Conservation (phyloP, 176 grass and related monocot genomes). For the Avena eriantha region DNA sequence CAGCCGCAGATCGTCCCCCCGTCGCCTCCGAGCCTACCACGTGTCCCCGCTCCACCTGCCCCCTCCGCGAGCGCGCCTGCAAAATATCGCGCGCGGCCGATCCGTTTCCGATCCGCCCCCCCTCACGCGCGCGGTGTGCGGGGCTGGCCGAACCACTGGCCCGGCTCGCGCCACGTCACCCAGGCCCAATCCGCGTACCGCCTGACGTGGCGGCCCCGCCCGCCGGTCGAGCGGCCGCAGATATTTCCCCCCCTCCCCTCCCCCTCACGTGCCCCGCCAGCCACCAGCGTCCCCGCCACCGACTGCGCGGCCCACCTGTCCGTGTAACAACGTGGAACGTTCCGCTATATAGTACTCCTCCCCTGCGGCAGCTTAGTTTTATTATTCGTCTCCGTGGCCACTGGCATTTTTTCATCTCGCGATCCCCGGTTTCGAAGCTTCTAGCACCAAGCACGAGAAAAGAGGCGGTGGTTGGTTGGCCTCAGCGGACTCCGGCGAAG, state of each 20-base stretch:
- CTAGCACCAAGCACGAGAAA: background rate
- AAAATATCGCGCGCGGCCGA: constrained; percentile 46
- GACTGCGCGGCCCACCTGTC: constrained; percentile 42
- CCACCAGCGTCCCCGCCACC: no score
- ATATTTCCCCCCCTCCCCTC: constrained; percentile 40
- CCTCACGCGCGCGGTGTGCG: background rate
- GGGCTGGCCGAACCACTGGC: constrained; percentile 47
- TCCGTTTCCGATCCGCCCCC: background rate
- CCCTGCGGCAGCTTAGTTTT: background rate
- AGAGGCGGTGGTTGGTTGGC: background rate
- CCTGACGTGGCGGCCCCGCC: constrained; percentile 60
- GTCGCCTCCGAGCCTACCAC: constrained; percentile 36
- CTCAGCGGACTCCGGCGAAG: background rate
- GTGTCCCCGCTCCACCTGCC: constrained; percentile 23
- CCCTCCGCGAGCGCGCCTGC: background rate
- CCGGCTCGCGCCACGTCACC: constrained; percentile 44
- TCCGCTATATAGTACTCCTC: background rate
- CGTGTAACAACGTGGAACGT: background rate
- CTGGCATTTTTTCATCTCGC: constrained; percentile 39
- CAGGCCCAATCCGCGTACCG: background rate
- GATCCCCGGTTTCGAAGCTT: background rate
- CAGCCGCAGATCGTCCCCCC: constrained; percentile 18
- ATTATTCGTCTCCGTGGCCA: background rate
- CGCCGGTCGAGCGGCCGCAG: constrained; percentile 43
- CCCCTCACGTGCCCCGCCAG: constrained; percentile 22